Evolutionary conservation across 1,284 basidiomycete species (phyloP), one percentile per base, ranked within the genome.

Genomic region (Cutaneotrichosporon sp.): DNA sequence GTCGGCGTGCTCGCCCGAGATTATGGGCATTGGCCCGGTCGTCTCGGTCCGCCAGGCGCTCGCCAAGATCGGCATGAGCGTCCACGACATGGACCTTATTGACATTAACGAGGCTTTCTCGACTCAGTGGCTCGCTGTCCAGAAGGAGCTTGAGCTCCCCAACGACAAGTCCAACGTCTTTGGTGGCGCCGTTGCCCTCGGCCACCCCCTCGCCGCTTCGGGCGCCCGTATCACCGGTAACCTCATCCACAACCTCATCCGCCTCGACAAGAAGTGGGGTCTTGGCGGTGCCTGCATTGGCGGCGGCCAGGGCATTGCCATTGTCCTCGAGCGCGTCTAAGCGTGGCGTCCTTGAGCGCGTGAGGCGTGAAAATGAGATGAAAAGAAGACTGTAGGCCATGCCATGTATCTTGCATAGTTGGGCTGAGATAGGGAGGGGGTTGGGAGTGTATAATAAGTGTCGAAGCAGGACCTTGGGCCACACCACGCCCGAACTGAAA

Each of bases 91-190:
- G 73, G 83, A 84, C 73, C 70, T 85, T 42, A 82, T 85, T 66
- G 85, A 86, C 69, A 76, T 86, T 58, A 86, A 85, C 76, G 85
- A 86, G 80, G 85, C 85, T 6, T 86, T 86, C 64, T 84, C 85
- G 0, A 82, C 83, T 1, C 84, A 85, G 70, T 85, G 83, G 81
- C 76, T 85, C 30, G 77, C 82, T 4, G 84, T 85, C 14, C 83
- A 84, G 68, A 83, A 80, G 68, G 84, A 84, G 72, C 80, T 86
- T 31, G 82, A 81, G 59, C 76, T 86, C 26, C 83, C 83, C 14
- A 77, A 72, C 56, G 85, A 85, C 16, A 84, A 83, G 73, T 80
- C 81, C n/a, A 85, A 85, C 78, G 70, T 84, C 34, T 84, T 84
- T 63, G 84, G 84, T 53, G 78, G 79, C 11, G 76, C 77, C 14